Evolutionary conservation across 805 yeast species (phyloP).

Genomic region (Starmera pachycereana): DNA sequence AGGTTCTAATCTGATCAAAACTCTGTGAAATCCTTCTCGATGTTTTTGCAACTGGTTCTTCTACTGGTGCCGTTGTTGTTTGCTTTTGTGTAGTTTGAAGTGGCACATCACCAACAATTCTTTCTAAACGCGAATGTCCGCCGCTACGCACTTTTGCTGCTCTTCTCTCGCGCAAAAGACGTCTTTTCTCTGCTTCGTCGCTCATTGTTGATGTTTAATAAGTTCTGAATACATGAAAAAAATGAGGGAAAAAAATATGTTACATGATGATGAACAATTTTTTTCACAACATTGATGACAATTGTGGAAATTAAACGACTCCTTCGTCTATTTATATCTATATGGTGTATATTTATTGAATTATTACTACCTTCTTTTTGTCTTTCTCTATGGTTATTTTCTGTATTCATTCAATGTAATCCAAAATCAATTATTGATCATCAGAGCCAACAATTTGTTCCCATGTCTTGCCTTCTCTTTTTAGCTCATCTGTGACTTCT

Average conservation of each 20-base stretch:
- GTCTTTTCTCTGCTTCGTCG: constrained; percentile 18
- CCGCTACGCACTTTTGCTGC: constrained; percentile 16
- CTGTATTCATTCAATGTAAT: too few species aligned
- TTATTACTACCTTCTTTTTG: too few species aligned
- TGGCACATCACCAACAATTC: constrained; percentile 16
- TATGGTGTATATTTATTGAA: neutral
- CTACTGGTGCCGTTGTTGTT: neutral
- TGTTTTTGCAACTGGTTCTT: neutral
- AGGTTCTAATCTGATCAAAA: constrained; percentile 2
- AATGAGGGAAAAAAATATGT: too few species aligned
- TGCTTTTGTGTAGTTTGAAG: neutral
- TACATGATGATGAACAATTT: too few species aligned
- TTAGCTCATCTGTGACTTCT: constrained; percentile 49
- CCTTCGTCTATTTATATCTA: too few species aligned
- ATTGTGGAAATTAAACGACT: too few species aligned
- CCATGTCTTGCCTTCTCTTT: constrained; percentile 78
- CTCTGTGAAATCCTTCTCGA: neutral
- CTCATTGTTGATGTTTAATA: neutral
- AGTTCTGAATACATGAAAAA: neutral
- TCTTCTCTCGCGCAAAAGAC: constrained; percentile 16
- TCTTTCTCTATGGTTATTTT: too few species aligned
- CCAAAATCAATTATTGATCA: neutral
- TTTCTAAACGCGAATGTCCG: constrained; percentile 10
- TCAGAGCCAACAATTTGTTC: constrained; percentile 63
- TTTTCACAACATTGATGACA: too few species aligned